These are phyloP conservation scores for Phytophthora palmivora DNA, from an alignment of 352 stramenopile genomes.

Conservation along the genomic window DNA sequence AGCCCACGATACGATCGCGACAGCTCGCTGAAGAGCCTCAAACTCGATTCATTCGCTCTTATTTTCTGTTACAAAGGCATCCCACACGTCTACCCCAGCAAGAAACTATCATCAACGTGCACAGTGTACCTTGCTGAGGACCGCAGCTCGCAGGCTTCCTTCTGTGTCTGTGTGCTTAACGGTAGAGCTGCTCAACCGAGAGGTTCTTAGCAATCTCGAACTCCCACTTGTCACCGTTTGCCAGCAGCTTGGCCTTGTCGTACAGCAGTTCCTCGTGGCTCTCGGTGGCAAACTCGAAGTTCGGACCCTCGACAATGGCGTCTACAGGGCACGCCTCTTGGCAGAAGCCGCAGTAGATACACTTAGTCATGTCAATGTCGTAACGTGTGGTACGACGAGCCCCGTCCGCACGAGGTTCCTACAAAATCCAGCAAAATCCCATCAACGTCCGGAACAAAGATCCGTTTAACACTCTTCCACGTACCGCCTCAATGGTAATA, in stretches of 20 bases:
- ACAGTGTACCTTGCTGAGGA: background rate
- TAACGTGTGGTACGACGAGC: slow-evolving; percentile 99
- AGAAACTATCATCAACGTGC: slow-evolving; percentile 10
- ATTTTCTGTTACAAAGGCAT: slow-evolving; percentile 41
- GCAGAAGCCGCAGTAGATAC: slow-evolving; percentile 99
- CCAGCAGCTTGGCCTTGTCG: slow-evolving; percentile 99
- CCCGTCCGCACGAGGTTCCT: slow-evolving; percentile 97
- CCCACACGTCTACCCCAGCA: slow-evolving; percentile 17
- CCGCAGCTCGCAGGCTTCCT: slow-evolving; percentile 5
- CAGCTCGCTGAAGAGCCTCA: slow-evolving; percentile 15
- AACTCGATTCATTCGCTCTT: slow-evolving; percentile 43
- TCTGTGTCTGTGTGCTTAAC: slow-evolving; percentile 75
- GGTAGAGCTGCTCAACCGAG: slow-evolving; percentile 98
- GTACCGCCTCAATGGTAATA: slow-evolving; percentile 98
- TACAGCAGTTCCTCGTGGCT: slow-evolving; percentile 99
- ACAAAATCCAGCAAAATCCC: slow-evolving; percentile 3
- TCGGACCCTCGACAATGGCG: slow-evolving; percentile 99
- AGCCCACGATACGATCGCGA: background rate
- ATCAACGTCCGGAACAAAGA: slow-evolving; percentile 1
- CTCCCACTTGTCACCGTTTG: slow-evolving; percentile 99
- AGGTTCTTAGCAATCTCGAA: slow-evolving; percentile 99
- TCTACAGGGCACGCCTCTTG: slow-evolving; percentile 98
- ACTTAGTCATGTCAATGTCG: slow-evolving; percentile 99
- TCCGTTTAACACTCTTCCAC: slow-evolving; percentile 31
- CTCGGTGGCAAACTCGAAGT: slow-evolving; percentile 99